These are phyloP conservation scores for Colletotrichum trifolii DNA, from an alignment of 2,329 filamentous ascomycete species.

Conservation along the genomic window DNA sequence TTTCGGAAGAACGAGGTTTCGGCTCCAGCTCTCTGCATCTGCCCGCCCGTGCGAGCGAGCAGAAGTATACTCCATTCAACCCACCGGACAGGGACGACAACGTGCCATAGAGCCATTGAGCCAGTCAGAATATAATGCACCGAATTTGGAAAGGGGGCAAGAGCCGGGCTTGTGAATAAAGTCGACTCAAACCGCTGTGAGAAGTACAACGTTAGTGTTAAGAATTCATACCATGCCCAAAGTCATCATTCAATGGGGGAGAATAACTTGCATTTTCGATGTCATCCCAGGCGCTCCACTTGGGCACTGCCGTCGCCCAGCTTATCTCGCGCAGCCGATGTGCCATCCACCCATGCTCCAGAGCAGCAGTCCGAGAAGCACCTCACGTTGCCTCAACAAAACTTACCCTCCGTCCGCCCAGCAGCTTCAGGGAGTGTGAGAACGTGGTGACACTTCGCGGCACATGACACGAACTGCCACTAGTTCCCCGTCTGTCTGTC, in stretches of 20 bases:
- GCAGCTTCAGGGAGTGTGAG: constrained; percentile 26
- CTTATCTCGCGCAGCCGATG: constrained; percentile 27
- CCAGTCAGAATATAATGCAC: constrained; percentile 19
- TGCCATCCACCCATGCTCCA: neutral
- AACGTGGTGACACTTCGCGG: constrained; percentile 29
- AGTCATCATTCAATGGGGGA: too few relatives aligned
- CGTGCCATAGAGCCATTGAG: neutral
- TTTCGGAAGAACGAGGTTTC: neutral
- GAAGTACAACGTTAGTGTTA: constrained; percentile 10
- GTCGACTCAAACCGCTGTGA: neutral
- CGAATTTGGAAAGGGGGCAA: constrained; percentile 10
- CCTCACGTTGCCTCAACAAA: constrained; percentile 30
- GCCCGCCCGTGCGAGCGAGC: constrained; percentile 5
- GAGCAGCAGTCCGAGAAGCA: neutral
- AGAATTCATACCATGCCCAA: constrained; percentile 11
- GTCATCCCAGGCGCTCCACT: constrained; percentile 22
- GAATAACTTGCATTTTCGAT: neutral
- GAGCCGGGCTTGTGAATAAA: neutral
- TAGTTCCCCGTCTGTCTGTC: neutral
- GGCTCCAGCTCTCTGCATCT: constrained; percentile 1
- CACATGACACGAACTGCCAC: constrained; percentile 29
- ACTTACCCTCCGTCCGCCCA: neutral
- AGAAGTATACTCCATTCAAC: neutral
- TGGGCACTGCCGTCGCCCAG: constrained; percentile 17
- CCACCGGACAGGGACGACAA: constrained; percentile 10